Evolutionary conservation across 257 asterid genomes (phyloP), one percentile per base, ranked within the genome.

Genomic region (Eucommia ulmoides): DNA sequence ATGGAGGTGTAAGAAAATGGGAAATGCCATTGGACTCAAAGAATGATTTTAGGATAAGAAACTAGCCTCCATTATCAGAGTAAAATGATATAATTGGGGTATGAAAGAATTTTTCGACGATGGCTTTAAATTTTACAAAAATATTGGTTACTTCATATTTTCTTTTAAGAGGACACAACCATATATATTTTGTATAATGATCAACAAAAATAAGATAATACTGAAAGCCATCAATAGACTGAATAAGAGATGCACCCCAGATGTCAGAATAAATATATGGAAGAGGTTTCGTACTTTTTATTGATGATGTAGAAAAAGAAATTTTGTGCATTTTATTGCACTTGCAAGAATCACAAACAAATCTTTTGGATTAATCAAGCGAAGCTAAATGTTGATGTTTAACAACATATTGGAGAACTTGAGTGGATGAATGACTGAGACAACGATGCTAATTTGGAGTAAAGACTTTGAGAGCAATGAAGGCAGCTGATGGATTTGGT

Each of bases 161-260:
- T 12, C 1, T 14, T 44, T 55, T 17, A n/a, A 45, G n/a, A 18
- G 26, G 53, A 17, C 23, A 19, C 44, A 24, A 2, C 19, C 29
- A 55, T 2, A 45, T 35, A 25, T 45, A 45, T 15, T 45, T 44
- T 0, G 41, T 23, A 12, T 14, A 42, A 41, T 54, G n/a, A 54
- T 45, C 61, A 22, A 25, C 61, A 23, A 55, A 11, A 17, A 55
- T 45, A 14, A 55, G n/a, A 55, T 55, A 55, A 7, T 42, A 55
- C 16, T 15, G n/a, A 19, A 44, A 17, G 17, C 53, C 45, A 16
- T 2, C 19, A 42, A 2, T 2, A 20, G 45, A 23, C 9, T 23
- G 16, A 23, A 45, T n/a, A n/a, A n/a, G n/a, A n/a, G n/a, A n/a
- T n/a, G n/a, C n/a, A n/a, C n/a, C n/a, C n/a, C n/a, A n/a, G n/a